phyloP scores from a whole-genome alignment of 2,329 filamentous ascomycete species.

The Stemphylium beticola region DNA sequence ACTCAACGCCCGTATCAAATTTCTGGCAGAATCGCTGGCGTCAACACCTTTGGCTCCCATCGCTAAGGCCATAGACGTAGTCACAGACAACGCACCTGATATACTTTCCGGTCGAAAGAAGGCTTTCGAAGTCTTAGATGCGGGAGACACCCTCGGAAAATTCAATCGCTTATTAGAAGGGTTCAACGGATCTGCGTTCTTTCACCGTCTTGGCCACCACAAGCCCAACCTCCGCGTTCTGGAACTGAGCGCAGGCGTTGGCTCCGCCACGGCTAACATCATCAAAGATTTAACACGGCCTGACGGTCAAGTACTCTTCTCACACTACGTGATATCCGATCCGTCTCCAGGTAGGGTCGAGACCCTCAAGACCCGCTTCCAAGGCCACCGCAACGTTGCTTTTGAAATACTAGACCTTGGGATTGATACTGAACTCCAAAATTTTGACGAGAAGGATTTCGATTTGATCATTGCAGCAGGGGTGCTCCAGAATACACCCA shows the following conservation, averaged over 20 bases:
- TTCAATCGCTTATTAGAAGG: not conserved
- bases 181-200: not conserved
- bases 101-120: not conserved
- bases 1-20: too few species aligned
- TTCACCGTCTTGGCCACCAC: constrained; percentile 5
- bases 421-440: constrained; percentile 12
- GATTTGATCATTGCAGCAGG: constrained; percentile 25
- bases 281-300: not conserved
- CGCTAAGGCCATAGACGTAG: not conserved
- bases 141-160: not conserved
- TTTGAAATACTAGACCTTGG: constrained; percentile 16
- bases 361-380: constrained; percentile 3
- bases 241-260: constrained; percentile 10
- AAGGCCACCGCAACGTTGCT: not conserved
- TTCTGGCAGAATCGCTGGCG: not conserved
- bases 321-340: not conserved
- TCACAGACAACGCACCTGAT: not conserved
- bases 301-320: not conserved
- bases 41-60: not conserved
- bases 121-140: not conserved
- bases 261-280: not conserved
- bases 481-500: not conserved
- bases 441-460: constrained; percentile 13
- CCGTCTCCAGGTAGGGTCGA: constrained; percentile 11
- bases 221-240: constrained; percentile 5